Evolutionary conservation across 495 filamentous ascomycete species (phyloP), one percentile per base, ranked within the genome.

Genomic region (Aspergillus ellipticus): DNA sequence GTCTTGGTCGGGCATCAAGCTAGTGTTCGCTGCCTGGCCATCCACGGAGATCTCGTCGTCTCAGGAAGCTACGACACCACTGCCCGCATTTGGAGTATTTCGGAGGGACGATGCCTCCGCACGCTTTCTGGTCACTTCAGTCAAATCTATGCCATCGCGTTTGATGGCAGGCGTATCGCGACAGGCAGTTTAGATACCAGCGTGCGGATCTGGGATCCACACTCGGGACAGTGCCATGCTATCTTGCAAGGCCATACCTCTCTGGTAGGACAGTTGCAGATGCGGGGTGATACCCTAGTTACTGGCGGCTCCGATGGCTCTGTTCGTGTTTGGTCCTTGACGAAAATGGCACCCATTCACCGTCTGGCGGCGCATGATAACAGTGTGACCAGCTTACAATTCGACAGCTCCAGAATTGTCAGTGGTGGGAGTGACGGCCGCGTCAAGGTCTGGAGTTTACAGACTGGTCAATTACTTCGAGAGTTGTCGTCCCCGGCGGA

Each of bases 101-200:
- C 89, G 2, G 88, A 96, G 68, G 95, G 94, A 9, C 83, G 89
- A 58, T 97, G 93, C 67, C 73, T 97, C 28, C 82, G 92, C 31
- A 96, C 90, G 4, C 77, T 98, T 21, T 85, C 82, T n/a, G 94
- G 94, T 0, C 94, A 98, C 74, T 97, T 96, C 73, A 97, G 94
- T 68, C 94, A 98, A 63, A 98, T 98, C 52, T 98, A 98, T 65
- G 95, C 94, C 10, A 96, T 98, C 64, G 93, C 94, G 0, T 98
- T 96, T 69, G 94, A 98, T 66, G 94, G 94, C 17, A 80, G 82
- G 47, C 81, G 91, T 50, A 93, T 98, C 46, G 93, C 93, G n/a
- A 98, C 94, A 1, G 94, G 94, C 22, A 97, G 92, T 68, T 77
- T 98, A 56, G 94, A 98, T 70, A 98, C 94, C 1, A 96, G 90